Evolutionary conservation across 345 rosid species (phyloP).

Genomic region (Geranium brycei): DNA sequence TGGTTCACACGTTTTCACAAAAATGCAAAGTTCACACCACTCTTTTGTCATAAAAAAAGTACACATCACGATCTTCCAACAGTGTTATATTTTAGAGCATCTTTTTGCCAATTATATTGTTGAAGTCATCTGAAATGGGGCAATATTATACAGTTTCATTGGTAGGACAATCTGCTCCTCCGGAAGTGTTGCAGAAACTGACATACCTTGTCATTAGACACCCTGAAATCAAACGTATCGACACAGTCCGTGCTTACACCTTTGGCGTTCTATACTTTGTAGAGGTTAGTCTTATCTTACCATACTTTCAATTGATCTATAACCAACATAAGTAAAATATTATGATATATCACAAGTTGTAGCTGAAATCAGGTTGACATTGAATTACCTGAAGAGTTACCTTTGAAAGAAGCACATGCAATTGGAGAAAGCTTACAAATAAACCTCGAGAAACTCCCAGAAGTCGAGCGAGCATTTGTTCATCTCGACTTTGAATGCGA

Average conservation of each 20-base stretch:
- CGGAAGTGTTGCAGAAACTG: constrained; percentile 63
- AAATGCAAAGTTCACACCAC: too few relatives aligned
- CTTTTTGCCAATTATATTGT: too few relatives aligned
- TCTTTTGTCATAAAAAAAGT: too few relatives aligned
- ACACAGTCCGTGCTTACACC: constrained; percentile 88
- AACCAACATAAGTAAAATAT: background rate
- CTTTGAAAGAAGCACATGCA: constrained; percentile 61
- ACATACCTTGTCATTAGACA: constrained; percentile 68
- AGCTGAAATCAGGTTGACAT: constrained; percentile 48
- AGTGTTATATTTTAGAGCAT: too few relatives aligned
- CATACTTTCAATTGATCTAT: background rate
- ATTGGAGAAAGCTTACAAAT: constrained; percentile 74
- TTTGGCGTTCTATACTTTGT: constrained; percentile 90
- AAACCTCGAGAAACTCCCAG: constrained; percentile 68
- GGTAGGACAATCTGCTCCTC: constrained; percentile 85
- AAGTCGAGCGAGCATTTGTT: constrained; percentile 86
- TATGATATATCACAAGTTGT: background rate
- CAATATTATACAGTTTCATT: constrained; percentile 41
- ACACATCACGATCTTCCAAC: too few relatives aligned
- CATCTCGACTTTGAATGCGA: constrained; percentile 84
- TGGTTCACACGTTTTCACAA: too few relatives aligned
- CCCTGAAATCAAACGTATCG: constrained; percentile 61
- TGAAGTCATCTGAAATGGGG: too few relatives aligned
- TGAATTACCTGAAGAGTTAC: constrained; percentile 73
- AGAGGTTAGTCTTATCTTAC: constrained; percentile 38